phyloP scores from a whole-genome alignment of 305 asterid genomes.

The Fraxinus velutina region DNA sequence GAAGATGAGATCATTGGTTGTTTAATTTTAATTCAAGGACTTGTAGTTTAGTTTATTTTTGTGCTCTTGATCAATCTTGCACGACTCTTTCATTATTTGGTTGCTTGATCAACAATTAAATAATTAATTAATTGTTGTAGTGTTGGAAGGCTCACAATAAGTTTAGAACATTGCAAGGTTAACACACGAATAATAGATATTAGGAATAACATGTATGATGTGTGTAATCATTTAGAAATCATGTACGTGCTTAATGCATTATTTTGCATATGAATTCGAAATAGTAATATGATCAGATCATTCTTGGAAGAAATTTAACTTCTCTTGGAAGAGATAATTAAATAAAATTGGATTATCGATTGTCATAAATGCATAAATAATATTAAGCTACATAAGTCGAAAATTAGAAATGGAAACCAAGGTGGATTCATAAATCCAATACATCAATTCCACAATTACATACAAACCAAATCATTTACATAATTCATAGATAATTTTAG shows the following conservation, averaged over 20 bases:
- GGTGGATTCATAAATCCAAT: not conserved
- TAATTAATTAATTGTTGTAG: too few species aligned
- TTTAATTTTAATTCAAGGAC: not conserved
- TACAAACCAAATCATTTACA: not conserved
- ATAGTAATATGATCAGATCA: too few species aligned
- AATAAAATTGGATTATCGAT: not conserved
- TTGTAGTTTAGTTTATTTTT: not conserved
- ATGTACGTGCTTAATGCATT: not conserved
- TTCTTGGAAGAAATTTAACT: too few species aligned
- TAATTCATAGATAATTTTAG: not conserved
- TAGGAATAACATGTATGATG: not conserved
- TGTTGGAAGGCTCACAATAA: not conserved
- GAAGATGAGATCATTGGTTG: not conserved
- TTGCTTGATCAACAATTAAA: not conserved
- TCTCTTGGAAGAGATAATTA: too few species aligned
- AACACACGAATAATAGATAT: not conserved
- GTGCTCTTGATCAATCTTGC: not conserved
- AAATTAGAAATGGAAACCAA: not conserved
- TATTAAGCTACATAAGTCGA: not conserved
- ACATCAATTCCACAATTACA: not conserved
- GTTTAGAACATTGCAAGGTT: not conserved
- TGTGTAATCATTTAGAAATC: not conserved
- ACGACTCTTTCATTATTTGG: not conserved
- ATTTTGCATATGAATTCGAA: too few species aligned
- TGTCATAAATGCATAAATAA: too few species aligned